phyloP scores from a whole-genome alignment of 768 basidiomycete genomes.

The Baorangia bicolor region DNA sequence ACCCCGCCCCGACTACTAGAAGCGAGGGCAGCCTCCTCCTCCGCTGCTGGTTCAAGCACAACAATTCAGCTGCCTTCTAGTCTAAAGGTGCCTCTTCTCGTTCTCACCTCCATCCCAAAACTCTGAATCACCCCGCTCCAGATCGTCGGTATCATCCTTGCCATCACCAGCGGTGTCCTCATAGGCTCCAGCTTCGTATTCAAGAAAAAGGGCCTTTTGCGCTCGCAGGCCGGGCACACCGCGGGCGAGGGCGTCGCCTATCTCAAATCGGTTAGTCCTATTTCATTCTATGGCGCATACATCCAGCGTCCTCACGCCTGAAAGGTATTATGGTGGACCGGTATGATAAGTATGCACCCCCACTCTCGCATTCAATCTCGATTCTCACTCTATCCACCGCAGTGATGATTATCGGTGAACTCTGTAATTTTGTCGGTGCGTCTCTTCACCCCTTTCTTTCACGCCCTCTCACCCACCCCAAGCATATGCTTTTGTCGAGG shows the following conservation, averaged over 20 bases:
- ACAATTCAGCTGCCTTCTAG: constrained; percentile 40
- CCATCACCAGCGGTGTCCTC: constrained; percentile 75
- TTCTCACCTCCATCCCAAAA: neutral
- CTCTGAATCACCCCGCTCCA: constrained; percentile 33
- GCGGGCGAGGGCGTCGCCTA: constrained; percentile 91
- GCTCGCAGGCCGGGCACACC: constrained; percentile 75
- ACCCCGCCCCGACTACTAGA: constrained; percentile 4
- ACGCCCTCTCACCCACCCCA: constrained; percentile 25
- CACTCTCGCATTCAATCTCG: too few relatives aligned
- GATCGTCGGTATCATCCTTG: constrained; percentile 77
- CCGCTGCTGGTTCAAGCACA: constrained; percentile 37
- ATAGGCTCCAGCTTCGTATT: constrained; percentile 95
- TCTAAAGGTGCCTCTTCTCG: constrained; percentile 47
- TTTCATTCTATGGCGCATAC: constrained; percentile 2
- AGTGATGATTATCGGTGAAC: constrained; percentile 92
- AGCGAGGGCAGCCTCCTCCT: constrained; percentile 37
- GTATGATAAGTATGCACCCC: constrained; percentile 67
- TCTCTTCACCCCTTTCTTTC: constrained; percentile 13
- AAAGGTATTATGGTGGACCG: constrained; percentile 88
- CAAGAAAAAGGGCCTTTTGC: constrained; percentile 92
- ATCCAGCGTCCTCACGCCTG: constrained; percentile 1
- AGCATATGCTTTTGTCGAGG: constrained; percentile 90
- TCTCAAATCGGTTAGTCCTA: constrained; percentile 78
- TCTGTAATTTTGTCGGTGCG: constrained; percentile 84
- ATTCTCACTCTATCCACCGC: neutral